Conservation (phyloP, 495 filamentous ascomycete genomes). For the Bacidia gigantensis region DNA sequence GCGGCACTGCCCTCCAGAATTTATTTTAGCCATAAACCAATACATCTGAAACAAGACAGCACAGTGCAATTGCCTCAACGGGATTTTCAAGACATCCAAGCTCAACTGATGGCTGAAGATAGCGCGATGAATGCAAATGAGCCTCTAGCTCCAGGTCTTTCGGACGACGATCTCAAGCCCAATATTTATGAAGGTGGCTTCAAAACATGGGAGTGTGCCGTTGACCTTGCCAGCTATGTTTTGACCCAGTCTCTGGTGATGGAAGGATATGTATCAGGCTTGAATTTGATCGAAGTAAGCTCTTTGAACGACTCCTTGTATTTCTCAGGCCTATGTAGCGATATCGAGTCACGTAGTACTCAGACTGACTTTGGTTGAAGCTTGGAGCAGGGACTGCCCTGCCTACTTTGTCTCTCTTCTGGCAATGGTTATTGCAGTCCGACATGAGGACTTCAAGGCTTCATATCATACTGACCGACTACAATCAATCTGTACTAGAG, state of each 20-base stretch:
- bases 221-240: constrained; percentile 71
- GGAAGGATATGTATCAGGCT: constrained; percentile 22
- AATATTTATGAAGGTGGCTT: constrained; percentile 96
- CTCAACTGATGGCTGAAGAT: constrained; percentile 89
- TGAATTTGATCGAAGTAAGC: constrained; percentile 61
- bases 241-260: not conserved
- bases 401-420: constrained; percentile 65
- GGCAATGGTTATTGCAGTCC: constrained; percentile 42
- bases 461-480: constrained; percentile 70
- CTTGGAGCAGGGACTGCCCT: constrained; percentile 85
- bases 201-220: constrained; percentile 94
- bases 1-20: not conserved
- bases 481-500: constrained; percentile 72
- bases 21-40: not conserved
- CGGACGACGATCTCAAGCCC: constrained; percentile 60
- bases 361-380: no score
- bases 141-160: constrained; percentile 6
- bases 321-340: no score
- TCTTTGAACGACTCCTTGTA: no score
- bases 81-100: constrained; percentile 83
- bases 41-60: constrained; percentile 18
- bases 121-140: constrained; percentile 25
- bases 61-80: constrained; percentile 56
- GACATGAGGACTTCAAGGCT: constrained; percentile 17
- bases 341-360: no score